Conservation (phyloP, 2,329 filamentous ascomycete species). For the Neofusicoccum kwambonambiense region DNA sequence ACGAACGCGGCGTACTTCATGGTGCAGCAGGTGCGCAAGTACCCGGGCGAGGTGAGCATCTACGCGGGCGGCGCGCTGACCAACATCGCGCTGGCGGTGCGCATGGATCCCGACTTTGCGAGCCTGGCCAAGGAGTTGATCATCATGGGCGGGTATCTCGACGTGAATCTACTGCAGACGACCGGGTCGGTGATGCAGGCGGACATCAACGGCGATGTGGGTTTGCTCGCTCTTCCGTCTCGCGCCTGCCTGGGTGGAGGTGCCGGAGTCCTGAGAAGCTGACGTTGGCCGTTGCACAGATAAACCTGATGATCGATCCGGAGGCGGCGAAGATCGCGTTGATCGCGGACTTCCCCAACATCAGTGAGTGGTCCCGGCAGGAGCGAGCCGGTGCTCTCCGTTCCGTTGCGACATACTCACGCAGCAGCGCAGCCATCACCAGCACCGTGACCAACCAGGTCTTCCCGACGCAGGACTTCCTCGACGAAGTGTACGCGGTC, state of each 20-base stretch:
- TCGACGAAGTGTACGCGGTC: slow-evolving; percentile 39
- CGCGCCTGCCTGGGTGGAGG: too few species aligned
- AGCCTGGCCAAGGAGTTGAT: slow-evolving; percentile 47
- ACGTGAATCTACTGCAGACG: slow-evolving; percentile 33
- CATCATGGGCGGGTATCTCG: slow-evolving; percentile 53
- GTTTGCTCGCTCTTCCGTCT: neutral
- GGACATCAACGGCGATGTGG: slow-evolving; percentile 26
- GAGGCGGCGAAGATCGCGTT: slow-evolving; percentile 52
- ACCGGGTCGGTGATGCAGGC: slow-evolving; percentile 27
- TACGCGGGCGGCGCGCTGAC: slow-evolving; percentile 49
- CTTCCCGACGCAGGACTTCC: slow-evolving; percentile 40
- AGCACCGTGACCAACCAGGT: slow-evolving; percentile 51
- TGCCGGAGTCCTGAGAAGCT: neutral
- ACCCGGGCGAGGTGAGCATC: slow-evolving; percentile 52
- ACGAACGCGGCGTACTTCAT: slow-evolving; percentile 47
- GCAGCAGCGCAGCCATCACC: slow-evolving; percentile 31
- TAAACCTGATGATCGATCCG: slow-evolving; percentile 54
- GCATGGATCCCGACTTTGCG: slow-evolving; percentile 49
- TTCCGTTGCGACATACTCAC: neutral
- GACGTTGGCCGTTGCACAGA: slow-evolving; percentile 25
- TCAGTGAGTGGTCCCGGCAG: neutral
- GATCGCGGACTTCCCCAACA: slow-evolving; percentile 48
- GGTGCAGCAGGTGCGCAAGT: slow-evolving; percentile 45
- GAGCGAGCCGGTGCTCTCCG: too few species aligned
- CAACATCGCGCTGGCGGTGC: slow-evolving; percentile 50